Conservation (phyloP, 2,329 filamentous ascomycete species). For the Tolypocladium tropicale region DNA sequence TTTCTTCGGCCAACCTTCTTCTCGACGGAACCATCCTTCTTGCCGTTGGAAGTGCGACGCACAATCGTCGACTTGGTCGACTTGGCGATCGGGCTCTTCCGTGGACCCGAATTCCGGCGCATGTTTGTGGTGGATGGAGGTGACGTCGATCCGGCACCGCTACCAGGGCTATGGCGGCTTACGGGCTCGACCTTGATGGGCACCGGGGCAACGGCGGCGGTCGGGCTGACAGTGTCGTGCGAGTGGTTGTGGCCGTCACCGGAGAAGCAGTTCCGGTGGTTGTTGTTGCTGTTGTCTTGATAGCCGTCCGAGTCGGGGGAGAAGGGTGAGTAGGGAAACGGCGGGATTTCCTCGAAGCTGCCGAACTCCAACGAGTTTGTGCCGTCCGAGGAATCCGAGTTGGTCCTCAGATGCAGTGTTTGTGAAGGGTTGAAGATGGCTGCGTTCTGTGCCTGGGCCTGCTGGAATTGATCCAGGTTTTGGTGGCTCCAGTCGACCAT, state of each 20-base stretch:
- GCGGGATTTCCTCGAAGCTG: conserved; percentile 70
- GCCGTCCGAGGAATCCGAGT: conserved; percentile 76
- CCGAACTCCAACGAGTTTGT: conserved; percentile 55
- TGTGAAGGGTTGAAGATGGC: conserved; percentile 89
- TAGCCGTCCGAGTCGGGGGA: conserved; percentile 75
- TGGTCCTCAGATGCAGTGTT: conserved; percentile 77
- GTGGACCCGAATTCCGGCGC: conserved; percentile 58
- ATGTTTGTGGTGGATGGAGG: conserved; percentile 50
- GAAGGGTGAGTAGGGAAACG: conserved; percentile 66
- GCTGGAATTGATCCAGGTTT: conserved; percentile 50
- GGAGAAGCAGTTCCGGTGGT: conserved; percentile 52
- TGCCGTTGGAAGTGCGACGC: conserved; percentile 65
- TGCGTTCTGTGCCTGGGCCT: conserved; percentile 39
- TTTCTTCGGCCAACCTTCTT: conserved; percentile 89
- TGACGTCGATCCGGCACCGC: conserved; percentile 49
- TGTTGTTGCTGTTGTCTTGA: conserved; percentile 44
- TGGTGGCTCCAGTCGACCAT: conserved; percentile 67
- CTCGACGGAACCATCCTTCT: conserved; percentile 69
- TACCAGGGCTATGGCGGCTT: conserved; percentile 50
- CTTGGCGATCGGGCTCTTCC: conserved; percentile 73
- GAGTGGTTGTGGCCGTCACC: conserved; percentile 39
- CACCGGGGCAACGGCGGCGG: conserved; percentile 57
- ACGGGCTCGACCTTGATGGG: conserved; percentile 48
- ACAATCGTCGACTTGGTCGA: conserved; percentile 72
- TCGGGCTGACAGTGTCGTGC: conserved; percentile 54